Evolutionary conservation across 2,329 filamentous ascomycete genomes (phyloP), one percentile per base, ranked within the genome.

Genomic region (Fusarium lyarnte): DNA sequence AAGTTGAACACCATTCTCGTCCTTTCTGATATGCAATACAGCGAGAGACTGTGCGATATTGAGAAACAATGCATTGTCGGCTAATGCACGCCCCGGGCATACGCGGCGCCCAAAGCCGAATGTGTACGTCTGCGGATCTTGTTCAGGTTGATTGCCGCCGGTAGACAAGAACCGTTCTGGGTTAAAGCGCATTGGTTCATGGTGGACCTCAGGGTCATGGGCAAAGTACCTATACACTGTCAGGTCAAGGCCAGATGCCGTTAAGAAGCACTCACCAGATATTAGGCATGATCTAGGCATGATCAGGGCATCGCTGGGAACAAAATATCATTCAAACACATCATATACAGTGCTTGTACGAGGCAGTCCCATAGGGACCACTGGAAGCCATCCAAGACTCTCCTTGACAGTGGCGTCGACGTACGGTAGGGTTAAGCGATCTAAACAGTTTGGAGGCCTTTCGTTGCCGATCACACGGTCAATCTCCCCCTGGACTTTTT

Each of bases 21-120:
- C 39, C 8, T 45, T 63, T 6, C 47, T 66, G 9, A 87, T 80
- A 7, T 80, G 76, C 59, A 88, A 88, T 0, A 83, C 84, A 0
- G 86, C 80, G 6, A 89, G 78, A 0, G 81, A 77, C 45, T 85
- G 85, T 0, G 79, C 84, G 25, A 82, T 72, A 7, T 65, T 81
- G 19, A 82, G 68, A 51, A 77, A 83, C 1, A 82, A 23, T 4
- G 76, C 70, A 3, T 76, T 62, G 17, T 78, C 75, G 0, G 80
- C 81, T 5, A 83, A 63, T 14, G 77, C 66, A 4, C 76, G 70
- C 0, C 81, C 81, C 1, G 81, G 77, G 36, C 80, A 83, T 21
- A 80, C 71, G 6, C 81, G 77, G 0, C 81, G 79, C 8, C 81
- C 81, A 39, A 79, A 82, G 1, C 80, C 81, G 53, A 81, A 83